Conservation (phyloP, 371 early-diverging fungal genomes). For the Encephalitozoon hellem region DNA sequence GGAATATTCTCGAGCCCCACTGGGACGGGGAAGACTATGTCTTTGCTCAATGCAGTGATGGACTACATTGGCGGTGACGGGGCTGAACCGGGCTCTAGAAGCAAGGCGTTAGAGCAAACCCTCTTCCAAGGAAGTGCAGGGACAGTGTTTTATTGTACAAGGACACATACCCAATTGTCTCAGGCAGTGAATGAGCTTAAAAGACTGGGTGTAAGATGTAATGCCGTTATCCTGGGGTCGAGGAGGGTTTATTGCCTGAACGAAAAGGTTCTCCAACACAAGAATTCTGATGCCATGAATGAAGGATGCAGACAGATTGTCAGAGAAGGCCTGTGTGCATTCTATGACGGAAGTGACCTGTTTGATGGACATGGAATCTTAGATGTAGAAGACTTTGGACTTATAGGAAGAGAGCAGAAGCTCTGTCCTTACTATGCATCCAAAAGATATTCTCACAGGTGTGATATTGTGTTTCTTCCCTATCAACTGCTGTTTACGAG, state of each 20-base stretch:
- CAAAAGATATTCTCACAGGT: constrained; percentile 29
- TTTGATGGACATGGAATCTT: constrained; percentile 21
- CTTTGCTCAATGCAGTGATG: constrained; percentile 42
- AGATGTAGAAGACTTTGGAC: constrained; percentile 53
- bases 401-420: constrained; percentile 22
- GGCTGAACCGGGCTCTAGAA: neutral
- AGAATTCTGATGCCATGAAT: constrained; percentile 48
- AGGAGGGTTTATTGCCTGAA: constrained; percentile 59
- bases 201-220: constrained; percentile 19
- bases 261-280: constrained; percentile 24
- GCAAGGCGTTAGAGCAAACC: neutral
- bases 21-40: constrained; percentile 61
- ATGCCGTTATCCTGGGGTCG: constrained; percentile 54
- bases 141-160: constrained; percentile 57
- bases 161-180: constrained; percentile 60
- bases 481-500: constrained; percentile 56
- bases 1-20: constrained; percentile 60
- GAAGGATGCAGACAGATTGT: constrained; percentile 51
- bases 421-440: constrained; percentile 60
- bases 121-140: neutral
- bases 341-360: constrained; percentile 31
- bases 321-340: constrained; percentile 49
- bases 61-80: constrained; percentile 33
- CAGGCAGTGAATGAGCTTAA: constrained; percentile 58
- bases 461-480: constrained; percentile 58